Evolutionary conservation across 116 monocot genomes (phyloP).

Genomic region (Posidonia oceanica): DNA sequence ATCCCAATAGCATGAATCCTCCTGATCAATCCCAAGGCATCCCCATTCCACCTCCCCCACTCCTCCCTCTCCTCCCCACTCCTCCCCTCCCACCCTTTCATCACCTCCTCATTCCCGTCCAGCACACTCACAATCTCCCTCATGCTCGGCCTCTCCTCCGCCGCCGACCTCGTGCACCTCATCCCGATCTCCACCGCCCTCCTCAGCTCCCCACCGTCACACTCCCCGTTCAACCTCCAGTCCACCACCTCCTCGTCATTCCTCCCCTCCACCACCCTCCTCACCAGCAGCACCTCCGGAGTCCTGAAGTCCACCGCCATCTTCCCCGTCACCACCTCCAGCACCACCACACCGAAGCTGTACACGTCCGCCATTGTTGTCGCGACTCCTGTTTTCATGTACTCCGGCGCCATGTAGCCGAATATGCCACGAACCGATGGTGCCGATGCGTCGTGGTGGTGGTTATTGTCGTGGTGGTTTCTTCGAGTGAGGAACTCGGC

Average conservation of each 20-base stretch:
- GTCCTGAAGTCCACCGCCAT: slow-evolving; percentile 64
- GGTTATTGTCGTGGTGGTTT: slow-evolving; percentile 20
- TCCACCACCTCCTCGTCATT: slow-evolving; percentile 39
- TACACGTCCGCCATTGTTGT: slow-evolving; percentile 65
- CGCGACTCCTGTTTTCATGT: slow-evolving; percentile 14
- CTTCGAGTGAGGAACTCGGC: slow-evolving; percentile 76
- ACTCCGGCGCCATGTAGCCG: slow-evolving; percentile 92
- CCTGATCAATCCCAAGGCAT: slow-evolving; percentile 27
- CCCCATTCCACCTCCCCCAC: slow-evolving; percentile 43
- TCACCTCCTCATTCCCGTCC: slow-evolving; percentile 62
- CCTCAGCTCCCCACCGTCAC: slow-evolving; percentile 29
- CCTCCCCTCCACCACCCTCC: slow-evolving; percentile 5
- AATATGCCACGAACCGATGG: slow-evolving; percentile 62
- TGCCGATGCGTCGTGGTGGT: neutral
- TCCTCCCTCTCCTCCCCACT: slow-evolving; percentile 37
- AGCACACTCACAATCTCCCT: slow-evolving; percentile 64
- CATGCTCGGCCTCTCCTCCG: slow-evolving; percentile 53
- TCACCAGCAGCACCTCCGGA: slow-evolving; percentile 46
- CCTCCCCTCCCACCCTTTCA: slow-evolving; percentile 6
- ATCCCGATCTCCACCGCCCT: slow-evolving; percentile 46
- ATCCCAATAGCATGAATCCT: slow-evolving; percentile 70
- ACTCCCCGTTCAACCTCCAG: slow-evolving; percentile 29
- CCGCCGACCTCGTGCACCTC: slow-evolving; percentile 44
- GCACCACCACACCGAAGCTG: slow-evolving; percentile 81
- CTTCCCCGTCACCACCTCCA: slow-evolving; percentile 62